A percentile compares a stretch with the other conserved stretches of the same genome.
These are phyloP conservation scores for Moricandia arvensis DNA, from an alignment of 345 rosid species.

Conservation along the genomic window DNA sequence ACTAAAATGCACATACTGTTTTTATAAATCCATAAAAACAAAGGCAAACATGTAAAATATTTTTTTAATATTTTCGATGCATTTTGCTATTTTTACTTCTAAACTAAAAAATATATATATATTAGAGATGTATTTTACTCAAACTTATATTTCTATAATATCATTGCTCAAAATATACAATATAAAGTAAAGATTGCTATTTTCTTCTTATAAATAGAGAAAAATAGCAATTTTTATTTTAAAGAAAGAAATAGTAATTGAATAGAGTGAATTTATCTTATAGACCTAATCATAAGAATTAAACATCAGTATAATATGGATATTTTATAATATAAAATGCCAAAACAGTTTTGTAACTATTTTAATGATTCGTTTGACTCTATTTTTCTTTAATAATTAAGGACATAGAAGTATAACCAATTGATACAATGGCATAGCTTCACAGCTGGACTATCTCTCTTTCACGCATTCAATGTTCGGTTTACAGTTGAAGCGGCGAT, in stretches of 20 bases:
- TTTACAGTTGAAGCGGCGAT: conserved; percentile 40
- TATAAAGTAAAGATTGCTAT: no score
- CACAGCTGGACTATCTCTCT: conserved; percentile 32
- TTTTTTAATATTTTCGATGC: no score
- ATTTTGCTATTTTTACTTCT: no score
- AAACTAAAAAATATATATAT: no score
- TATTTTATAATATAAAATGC: no score
- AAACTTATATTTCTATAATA: no score
- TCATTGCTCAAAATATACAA: no score
- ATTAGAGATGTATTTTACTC: no score
- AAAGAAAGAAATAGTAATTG: no score
- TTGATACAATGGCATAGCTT: conserved; percentile 21
- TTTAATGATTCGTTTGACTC: neutral
- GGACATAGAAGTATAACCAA: neutral
- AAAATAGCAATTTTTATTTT: no score
- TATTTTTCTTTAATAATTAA: neutral
- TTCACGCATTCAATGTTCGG: conserved; percentile 33
- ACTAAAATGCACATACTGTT: neutral
- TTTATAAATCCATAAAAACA: neutral
- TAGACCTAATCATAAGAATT: neutral
- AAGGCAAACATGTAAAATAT: neutral
- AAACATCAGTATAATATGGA: neutral
- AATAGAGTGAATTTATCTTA: neutral
- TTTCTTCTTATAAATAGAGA: no score
- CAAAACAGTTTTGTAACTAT: neutral